Conservation (phyloP, 1,139 yeast species). For the Sugiyamaella grinbergsii region DNA sequence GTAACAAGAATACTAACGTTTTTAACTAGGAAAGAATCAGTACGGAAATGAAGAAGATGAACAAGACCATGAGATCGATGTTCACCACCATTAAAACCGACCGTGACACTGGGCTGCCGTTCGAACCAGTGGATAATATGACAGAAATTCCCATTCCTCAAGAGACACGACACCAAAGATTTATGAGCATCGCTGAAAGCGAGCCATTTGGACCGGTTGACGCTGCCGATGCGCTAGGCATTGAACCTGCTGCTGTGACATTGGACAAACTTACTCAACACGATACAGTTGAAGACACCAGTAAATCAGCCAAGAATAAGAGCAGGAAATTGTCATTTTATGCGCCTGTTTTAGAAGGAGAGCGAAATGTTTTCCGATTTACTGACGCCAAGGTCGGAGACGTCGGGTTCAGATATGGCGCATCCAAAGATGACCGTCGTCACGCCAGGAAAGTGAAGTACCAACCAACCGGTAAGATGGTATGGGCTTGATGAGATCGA, state of each 20-base stretch:
- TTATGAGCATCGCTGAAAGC: slow-evolving; percentile 86
- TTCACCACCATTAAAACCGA: slow-evolving; percentile 63
- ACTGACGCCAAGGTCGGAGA: slow-evolving; percentile 75
- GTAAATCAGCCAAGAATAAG: slow-evolving; percentile 18
- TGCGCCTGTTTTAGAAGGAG: slow-evolving; percentile 37
- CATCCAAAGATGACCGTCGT: slow-evolving; percentile 83
- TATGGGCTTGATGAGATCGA: slow-evolving; percentile 27
- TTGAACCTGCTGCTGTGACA: slow-evolving; percentile 83
- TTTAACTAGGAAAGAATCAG: slow-evolving; percentile 30
- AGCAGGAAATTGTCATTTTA: slow-evolving; percentile 43
- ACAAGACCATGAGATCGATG: slow-evolving; percentile 69
- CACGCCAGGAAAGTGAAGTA: slow-evolving; percentile 79
- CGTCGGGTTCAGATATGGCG: slow-evolving; percentile 92
- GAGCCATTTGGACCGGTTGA: slow-evolving; percentile 98
- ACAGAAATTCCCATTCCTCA: slow-evolving; percentile 95
- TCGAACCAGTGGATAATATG: slow-evolving; percentile 40
- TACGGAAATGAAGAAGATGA: slow-evolving; percentile 37
- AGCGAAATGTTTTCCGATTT: slow-evolving; percentile 69
- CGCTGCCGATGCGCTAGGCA: slow-evolving; percentile 81
- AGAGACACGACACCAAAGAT: slow-evolving; percentile 79
- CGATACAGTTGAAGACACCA: slow-evolving; percentile 43
- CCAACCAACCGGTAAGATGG: slow-evolving; percentile 59
- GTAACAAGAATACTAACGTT: slow-evolving; percentile 24
- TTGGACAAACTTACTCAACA: slow-evolving; percentile 57
- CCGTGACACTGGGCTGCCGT: slow-evolving; percentile 38